Percentiles rank a stretch among this genome's conserved stretches.
phyloP scores from a whole-genome alignment of 2,329 filamentous ascomycete genomes.

The Dactylellina leptospora region DNA sequence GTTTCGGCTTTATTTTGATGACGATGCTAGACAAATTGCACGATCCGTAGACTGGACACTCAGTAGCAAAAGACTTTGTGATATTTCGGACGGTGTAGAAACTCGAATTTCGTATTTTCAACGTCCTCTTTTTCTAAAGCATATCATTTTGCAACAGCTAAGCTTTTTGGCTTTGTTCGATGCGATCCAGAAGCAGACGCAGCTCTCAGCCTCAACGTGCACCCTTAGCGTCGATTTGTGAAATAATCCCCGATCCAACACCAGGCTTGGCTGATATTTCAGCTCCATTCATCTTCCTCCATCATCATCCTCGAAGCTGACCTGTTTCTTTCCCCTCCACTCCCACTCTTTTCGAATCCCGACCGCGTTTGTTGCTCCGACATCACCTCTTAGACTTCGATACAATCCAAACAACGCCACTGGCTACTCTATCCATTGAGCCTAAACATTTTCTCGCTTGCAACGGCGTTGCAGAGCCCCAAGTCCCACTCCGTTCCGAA shows the following conservation, averaged over 20 bases:
- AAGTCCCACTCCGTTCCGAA: neutral
- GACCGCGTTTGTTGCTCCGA: constrained; percentile 10
- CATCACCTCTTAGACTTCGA: neutral
- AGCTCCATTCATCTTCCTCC: constrained; percentile 5
- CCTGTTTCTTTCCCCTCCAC: neutral
- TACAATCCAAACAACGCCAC: constrained; percentile 5
- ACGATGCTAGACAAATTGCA: too few species aligned
- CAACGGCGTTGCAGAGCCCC: neutral
- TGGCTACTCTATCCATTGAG: neutral
- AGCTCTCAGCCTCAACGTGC: constrained; percentile 24
- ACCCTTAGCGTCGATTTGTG: constrained; percentile 16
- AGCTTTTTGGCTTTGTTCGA: constrained; percentile 7
- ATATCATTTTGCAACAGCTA: too few species aligned
- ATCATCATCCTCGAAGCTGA: constrained; percentile 12
- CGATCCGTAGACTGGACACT: too few species aligned
- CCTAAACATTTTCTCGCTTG: neutral
- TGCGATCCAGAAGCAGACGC: neutral
- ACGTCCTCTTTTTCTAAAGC: neutral
- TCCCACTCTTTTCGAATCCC: constrained; percentile 3
- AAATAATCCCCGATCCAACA: constrained; percentile 26
- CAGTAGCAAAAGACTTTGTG: too few species aligned
- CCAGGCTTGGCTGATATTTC: constrained; percentile 36
- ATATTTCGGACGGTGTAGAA: too few species aligned
- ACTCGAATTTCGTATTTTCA: too few species aligned
- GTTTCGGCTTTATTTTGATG: constrained; percentile 42